Base-by-base conservation (phyloP, 352 stramenopile genomes). In the Aphanomyces astaci region DNA sequence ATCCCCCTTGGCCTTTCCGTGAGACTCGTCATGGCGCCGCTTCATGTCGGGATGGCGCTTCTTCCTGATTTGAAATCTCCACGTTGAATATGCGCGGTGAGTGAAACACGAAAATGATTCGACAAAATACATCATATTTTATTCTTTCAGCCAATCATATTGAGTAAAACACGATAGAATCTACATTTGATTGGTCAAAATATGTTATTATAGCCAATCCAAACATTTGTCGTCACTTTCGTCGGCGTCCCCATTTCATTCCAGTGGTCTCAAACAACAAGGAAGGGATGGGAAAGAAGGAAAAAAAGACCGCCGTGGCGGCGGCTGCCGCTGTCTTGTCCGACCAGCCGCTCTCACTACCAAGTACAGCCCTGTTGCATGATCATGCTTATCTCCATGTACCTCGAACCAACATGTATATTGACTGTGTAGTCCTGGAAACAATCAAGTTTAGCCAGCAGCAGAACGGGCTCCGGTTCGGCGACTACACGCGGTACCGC, bases 401-500 rank as follows among this genome's bases (percentile, higher is more conserved):
- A 32, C 31, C 10, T 63, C 32, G 15, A 25, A 25, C 19, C 15
- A 24, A 31, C 25, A 53, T 65, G n/a, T 19, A 28, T 27, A 17
- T 4, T 0, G 28, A 22, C 28, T 24, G 22, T 51, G 39, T 65
- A 89, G 81, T 94, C 71, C 60, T 94, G 57, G 87, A 97, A 82
- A 90, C 85, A 2, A 84, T 96, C 49, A 95, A 94, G 79, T 84
- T 85, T 56, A 82, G 83, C 73, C 89, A 97, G 74, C 71, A 95
- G 70, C 84, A 94, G 74, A 97, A 97, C 57, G 89, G 89, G 2
- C 72, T 97, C 71, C 82, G 87, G 57, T 85, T 96, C 71, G 86
- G 87, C 65, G 88, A 97, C 78, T 97, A 96, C 76, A 83, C 90
- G 75, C 87, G 88, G 32, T 97, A 97, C 74, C 84, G 88, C 28